Percentiles rank a stretch among this genome's conserved stretches.
phyloP scores from a whole-genome alignment of 2,329 filamentous ascomycete species.

The Elsinoe ampelina region DNA sequence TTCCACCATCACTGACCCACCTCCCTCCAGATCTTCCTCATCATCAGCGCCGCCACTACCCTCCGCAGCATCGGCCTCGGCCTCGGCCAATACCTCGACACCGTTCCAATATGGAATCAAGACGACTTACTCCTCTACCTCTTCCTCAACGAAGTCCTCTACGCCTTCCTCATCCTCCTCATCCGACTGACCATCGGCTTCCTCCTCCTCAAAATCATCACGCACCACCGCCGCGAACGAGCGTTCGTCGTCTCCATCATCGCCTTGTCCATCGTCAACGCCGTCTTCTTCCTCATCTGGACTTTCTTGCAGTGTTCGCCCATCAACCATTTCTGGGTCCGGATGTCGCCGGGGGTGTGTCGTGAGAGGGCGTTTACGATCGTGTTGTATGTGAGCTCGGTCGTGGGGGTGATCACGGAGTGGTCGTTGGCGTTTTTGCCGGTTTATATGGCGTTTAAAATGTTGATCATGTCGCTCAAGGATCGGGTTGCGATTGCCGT shows the following conservation, averaged over 20 bases:
- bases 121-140: conserved; percentile 4
- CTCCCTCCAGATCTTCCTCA: conserved; percentile 8
- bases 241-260: conserved; percentile 3
- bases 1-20: neutral
- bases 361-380: conserved; percentile 5
- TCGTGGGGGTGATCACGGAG: neutral
- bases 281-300: neutral
- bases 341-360: neutral
- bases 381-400: neutral
- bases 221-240: neutral
- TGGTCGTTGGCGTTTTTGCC: conserved; percentile 5
- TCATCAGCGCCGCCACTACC: neutral
- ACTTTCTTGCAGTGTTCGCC: conserved; percentile 2
- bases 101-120: neutral
- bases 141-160: conserved; percentile 19
- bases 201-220: neutral
- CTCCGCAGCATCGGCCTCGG: neutral
- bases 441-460: neutral
- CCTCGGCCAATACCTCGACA: conserved; percentile 5
- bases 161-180: conserved; percentile 17
- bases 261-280: neutral
- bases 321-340: neutral
- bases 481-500: conserved; percentile 4
- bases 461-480: conserved; percentile 4
- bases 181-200: conserved; percentile 10